These are phyloP conservation scores for Clitopilus hobsonii DNA, from an alignment of 768 basidiomycete species.

Conservation along the genomic window DNA sequence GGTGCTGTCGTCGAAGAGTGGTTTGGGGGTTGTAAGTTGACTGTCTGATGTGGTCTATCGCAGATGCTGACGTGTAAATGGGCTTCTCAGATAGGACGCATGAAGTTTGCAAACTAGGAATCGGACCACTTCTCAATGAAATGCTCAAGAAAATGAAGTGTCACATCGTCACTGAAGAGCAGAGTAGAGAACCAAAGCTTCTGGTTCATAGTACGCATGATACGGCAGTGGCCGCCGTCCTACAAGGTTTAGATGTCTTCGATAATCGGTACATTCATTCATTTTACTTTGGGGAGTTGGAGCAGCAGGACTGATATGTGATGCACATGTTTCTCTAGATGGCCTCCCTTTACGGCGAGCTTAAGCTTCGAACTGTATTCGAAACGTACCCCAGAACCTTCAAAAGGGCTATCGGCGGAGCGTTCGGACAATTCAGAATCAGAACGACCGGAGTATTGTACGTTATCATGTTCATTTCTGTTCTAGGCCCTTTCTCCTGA, in stretches of 20 bases:
- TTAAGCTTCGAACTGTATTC: slow-evolving; percentile 71
- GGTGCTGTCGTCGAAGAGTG: slow-evolving; percentile 73
- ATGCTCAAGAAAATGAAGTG: slow-evolving; percentile 57
- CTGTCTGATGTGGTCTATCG: neutral
- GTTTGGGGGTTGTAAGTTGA: slow-evolving; percentile 52
- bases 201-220: slow-evolving; percentile 73
- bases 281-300: neutral
- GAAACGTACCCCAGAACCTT: too few relatives aligned
- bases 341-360: slow-evolving; percentile 73
- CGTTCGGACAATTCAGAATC: neutral
- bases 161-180: slow-evolving; percentile 37
- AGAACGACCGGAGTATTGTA: neutral
- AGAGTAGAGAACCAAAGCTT: slow-evolving; percentile 49
- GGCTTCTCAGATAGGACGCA: slow-evolving; percentile 75
- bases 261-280: slow-evolving; percentile 51
- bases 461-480: neutral
- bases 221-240: slow-evolving; percentile 61
- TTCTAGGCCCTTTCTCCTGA: too few relatives aligned
- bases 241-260: slow-evolving; percentile 64
- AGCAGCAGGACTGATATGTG: neutral
- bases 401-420: neutral
- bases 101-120: slow-evolving; percentile 70
- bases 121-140: slow-evolving; percentile 71
- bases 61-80: slow-evolving; percentile 3
- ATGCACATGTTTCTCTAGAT: slow-evolving; percentile 30